phyloP scores from a whole-genome alignment of 257 asterid species.

The Penstemon barbatus region DNA sequence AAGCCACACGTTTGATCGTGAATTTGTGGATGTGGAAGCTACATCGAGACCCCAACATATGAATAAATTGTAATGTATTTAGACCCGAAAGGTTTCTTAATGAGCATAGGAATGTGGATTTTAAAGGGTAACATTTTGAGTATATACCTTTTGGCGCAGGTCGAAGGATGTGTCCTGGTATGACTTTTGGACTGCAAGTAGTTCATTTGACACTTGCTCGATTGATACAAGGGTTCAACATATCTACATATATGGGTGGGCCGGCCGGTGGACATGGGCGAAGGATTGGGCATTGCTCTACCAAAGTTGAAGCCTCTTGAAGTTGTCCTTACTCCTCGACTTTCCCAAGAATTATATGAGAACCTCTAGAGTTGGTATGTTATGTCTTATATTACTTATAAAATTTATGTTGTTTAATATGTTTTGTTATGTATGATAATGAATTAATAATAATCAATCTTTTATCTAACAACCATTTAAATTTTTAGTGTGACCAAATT shows the following conservation, averaged over 20 bases:
- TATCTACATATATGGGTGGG: conserved; percentile 29
- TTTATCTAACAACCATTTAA: too few species aligned
- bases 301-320: conserved; percentile 54
- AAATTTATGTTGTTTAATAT: too few species aligned
- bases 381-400: too few species aligned
- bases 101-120: conserved; percentile 18
- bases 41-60: conserved; percentile 51
- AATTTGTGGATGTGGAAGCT: conserved; percentile 69
- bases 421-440: too few species aligned
- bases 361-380: conserved; percentile 19
- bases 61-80: conserved; percentile 45
- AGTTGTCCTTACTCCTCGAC: conserved; percentile 46
- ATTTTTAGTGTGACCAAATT: too few species aligned
- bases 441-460: too few species aligned
- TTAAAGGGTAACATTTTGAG: conserved; percentile 45
- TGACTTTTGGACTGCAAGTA: conserved; percentile 39
- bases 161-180: conserved; percentile 56
- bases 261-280: conserved; percentile 49
- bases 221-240: conserved; percentile 50
- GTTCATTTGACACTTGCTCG: conserved; percentile 46
- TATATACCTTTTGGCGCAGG: conserved; percentile 56
- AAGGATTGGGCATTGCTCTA: conserved; percentile 48
- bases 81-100: conserved; percentile 51
- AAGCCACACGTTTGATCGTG: conserved; percentile 49
- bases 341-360: conserved; percentile 34